Evolutionary conservation across 257 asterid genomes (phyloP).

Genomic region (Capsicum rhomboideum): DNA sequence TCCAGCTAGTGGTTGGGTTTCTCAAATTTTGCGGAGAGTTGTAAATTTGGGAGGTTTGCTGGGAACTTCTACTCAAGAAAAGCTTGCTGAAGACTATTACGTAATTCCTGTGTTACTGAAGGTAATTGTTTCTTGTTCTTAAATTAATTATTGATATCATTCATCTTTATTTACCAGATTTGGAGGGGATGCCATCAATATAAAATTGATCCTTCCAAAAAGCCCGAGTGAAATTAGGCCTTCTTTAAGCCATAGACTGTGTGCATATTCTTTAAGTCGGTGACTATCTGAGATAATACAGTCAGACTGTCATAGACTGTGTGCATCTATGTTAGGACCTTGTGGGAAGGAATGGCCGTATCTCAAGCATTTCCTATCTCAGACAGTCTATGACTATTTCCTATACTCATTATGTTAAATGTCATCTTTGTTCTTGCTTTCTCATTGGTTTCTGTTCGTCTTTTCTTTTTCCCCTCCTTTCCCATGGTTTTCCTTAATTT

Average conservation of each 20-base stretch:
- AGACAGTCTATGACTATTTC: neutral
- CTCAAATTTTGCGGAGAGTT: slow-evolving; percentile 40
- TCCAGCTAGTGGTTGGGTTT: slow-evolving; percentile 21
- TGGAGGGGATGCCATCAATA: neutral
- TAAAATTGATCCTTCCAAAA: neutral
- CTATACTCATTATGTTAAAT: neutral
- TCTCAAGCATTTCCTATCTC: neutral
- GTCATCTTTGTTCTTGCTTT: neutral
- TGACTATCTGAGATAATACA: no score
- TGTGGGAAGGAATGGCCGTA: neutral
- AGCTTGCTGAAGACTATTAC: slow-evolving; percentile 35
- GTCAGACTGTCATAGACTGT: no score
- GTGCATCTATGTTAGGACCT: no score
- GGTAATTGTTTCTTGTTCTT: slow-evolving; percentile 19
- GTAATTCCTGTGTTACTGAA: slow-evolving; percentile 40
- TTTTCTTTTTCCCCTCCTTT: neutral
- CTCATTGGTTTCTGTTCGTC: neutral
- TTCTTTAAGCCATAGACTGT: no score
- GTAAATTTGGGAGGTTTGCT: slow-evolving; percentile 20
- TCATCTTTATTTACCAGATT: neutral
- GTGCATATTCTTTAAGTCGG: no score
- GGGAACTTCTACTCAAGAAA: slow-evolving; percentile 11
- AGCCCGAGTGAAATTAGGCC: neutral
- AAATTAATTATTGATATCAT: neutral
- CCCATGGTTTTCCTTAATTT: neutral